Evolutionary conservation across 2,329 filamentous ascomycete species (phyloP), one percentile per base, ranked within the genome.

Genomic region (Emergomyces africanus): DNA sequence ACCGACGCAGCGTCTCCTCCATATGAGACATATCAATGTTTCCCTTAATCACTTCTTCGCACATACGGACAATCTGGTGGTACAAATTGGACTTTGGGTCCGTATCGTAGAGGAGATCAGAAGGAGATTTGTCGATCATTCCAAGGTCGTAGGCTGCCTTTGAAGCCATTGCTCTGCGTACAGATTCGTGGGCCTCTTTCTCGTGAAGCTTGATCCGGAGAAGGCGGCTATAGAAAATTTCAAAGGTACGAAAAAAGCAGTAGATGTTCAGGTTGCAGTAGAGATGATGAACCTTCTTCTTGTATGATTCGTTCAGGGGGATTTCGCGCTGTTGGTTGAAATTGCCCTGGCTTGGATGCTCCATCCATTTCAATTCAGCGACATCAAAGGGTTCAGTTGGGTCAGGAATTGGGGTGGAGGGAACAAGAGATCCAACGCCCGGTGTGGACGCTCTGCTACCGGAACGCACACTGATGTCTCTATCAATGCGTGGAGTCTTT

Each of bases 221-320:
- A 15, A 99, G 80, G 46, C 94, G 85, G 67, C 85, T 83, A 74
- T 96, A 97, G 5, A 99, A 78, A n/a, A 87, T 88, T 69, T 96
- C 85, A 71, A 99, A 94, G 62, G 96, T 86, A 65, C 87, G 89
- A 77, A 99, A 88, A 79, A 99, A 97, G 73, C 94, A 91, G 70
- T 90, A 96, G 61, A 99, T 86, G 3, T 87, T 89, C 67, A 90
- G 83, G 71, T 96, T 97, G 71, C 86, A 87, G 76, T 95, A 99
- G 70, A 97, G 84, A 70, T 92, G 92, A 77, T 90, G 95, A 74
- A 83, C 85, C 12, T 85, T 84, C 53, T 91, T 88, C 65, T 81
- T 81, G 74, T 94, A 95, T 60, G 88, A 85, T 57, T 90, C 88
- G 62, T 96, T 90, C 48, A 82, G 61, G 75, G 87, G 78, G 81